Evolutionary conservation across 139 green algal species (phyloP).

Genomic region (Chlorokybus atmophyticus): DNA sequence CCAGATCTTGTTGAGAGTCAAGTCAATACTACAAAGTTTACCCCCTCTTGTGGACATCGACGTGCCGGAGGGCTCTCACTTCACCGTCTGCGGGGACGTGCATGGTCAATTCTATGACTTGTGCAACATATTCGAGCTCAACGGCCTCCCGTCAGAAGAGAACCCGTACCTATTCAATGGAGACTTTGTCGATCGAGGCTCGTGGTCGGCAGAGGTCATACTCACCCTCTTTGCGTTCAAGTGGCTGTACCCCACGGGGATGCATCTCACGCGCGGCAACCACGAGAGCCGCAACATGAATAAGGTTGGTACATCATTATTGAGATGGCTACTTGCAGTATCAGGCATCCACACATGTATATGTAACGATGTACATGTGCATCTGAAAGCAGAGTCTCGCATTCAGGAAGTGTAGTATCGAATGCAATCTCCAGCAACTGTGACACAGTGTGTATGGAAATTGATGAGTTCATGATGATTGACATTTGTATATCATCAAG

Average conservation of each 20-base stretch:
- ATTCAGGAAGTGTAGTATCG: too few species aligned
- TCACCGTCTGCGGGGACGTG: constrained; percentile 83
- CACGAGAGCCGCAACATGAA: constrained; percentile 93
- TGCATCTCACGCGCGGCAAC: constrained; percentile 76
- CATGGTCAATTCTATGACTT: constrained; percentile 83
- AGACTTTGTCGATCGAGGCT: constrained; percentile 95
- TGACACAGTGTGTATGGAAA: too few species aligned
- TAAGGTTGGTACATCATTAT: too few species aligned
- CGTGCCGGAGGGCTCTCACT: constrained; percentile 35
- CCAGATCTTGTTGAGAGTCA: constrained; percentile 45
- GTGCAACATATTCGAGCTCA: constrained; percentile 90
- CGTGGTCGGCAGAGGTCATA: constrained; percentile 84
- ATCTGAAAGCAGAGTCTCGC: too few species aligned
- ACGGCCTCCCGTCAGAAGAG: constrained; percentile 58
- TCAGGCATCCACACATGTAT: too few species aligned
- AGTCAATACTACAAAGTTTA: constrained; percentile 35
- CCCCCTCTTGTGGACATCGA: constrained; percentile 64
- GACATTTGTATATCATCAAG: too few species aligned
- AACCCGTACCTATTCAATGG: constrained; percentile 99
- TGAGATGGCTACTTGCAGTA: too few species aligned
- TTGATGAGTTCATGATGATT: too few species aligned
- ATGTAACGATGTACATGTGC: too few species aligned
- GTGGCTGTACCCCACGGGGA: constrained; percentile 46
- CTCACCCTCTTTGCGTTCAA: constrained; percentile 86
- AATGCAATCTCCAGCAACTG: too few species aligned